phyloP scores from a whole-genome alignment of 768 basidiomycete species.

The Psilocybe cubensis region DNA sequence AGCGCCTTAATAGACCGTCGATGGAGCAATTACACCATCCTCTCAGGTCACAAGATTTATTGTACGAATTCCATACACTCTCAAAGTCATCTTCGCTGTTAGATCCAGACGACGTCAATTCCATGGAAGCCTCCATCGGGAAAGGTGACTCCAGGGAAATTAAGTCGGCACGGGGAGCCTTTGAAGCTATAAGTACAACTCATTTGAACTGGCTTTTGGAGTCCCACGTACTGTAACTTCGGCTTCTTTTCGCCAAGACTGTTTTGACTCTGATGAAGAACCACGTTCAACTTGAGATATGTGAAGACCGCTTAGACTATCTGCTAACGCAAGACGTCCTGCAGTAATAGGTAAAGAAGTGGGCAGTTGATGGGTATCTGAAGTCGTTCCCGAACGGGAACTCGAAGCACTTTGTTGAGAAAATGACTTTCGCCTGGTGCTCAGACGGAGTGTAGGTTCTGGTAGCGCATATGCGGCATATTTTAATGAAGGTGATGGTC shows the following conservation, averaged over 20 bases:
- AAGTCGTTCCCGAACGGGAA: constrained; percentile 34
- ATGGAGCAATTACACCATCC: constrained; percentile 72
- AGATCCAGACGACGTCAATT: constrained; percentile 13
- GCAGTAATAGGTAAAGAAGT: constrained; percentile 32
- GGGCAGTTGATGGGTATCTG: constrained; percentile 25
- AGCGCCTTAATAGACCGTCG: constrained; percentile 52
- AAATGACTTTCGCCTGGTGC: constrained; percentile 31
- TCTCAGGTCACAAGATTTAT: constrained; percentile 44
- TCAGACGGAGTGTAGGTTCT: constrained; percentile 48
- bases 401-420: constrained; percentile 31
- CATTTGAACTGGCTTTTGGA: neutral
- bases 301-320: constrained; percentile 19
- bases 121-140: constrained; percentile 45
- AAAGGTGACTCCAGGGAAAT: constrained; percentile 79
- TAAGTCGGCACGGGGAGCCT: constrained; percentile 53
- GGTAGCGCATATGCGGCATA: constrained; percentile 76
- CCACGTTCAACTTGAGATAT: neutral
- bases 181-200: constrained; percentile 14
- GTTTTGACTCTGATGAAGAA: constrained; percentile 1
- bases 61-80: constrained; percentile 56
- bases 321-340: constrained; percentile 47
- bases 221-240: constrained; percentile 14
- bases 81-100: constrained; percentile 46
- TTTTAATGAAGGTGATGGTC: constrained; percentile 50
- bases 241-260: neutral